A percentile compares a stretch with the other conserved stretches of the same genome.
These are phyloP conservation scores for Polyplosphaeria fusca DNA, from an alignment of 495 filamentous ascomycete species.

Conservation along the genomic window DNA sequence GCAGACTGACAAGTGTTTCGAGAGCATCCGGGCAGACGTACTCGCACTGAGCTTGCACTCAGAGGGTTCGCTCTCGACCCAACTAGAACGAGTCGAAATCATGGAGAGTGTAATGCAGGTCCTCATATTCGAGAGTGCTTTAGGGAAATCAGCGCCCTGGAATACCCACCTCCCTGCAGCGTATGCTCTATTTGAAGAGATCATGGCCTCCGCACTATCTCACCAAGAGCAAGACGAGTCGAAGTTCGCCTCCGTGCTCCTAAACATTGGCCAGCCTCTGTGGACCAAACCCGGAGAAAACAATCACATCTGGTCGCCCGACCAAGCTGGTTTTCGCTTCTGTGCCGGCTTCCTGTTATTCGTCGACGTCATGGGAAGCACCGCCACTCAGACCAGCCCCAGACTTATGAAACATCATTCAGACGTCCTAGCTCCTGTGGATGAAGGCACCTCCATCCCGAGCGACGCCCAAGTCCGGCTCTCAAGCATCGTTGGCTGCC, in stretches of 20 bases:
- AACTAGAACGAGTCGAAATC: not conserved
- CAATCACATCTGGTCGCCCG: slow-evolving; percentile 7
- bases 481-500: slow-evolving; percentile 4
- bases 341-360: slow-evolving; percentile 4
- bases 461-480: slow-evolving; percentile 1
- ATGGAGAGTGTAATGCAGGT: slow-evolving; percentile 7
- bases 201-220: not conserved
- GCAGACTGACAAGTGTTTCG: slow-evolving; percentile 11
- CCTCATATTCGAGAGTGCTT: slow-evolving; percentile 4
- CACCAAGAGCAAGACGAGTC: not conserved
- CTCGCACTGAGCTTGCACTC: not conserved
- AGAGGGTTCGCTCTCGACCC: not conserved
- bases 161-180: slow-evolving; percentile 12
- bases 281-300: slow-evolving; percentile 2
- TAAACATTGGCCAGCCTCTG: not conserved
- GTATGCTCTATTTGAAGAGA: slow-evolving; percentile 2
- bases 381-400: not conserved
- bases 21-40: not conserved
- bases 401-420: slow-evolving; percentile 5
- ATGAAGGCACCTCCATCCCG: not conserved
- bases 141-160: slow-evolving; percentile 4
- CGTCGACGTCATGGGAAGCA: slow-evolving; percentile 11
- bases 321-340: slow-evolving; percentile 13
- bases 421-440: not conserved
- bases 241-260: not conserved